Evolutionary conservation across 345 rosid genomes (phyloP).

Genomic region (Eucalyptus curtisii): DNA sequence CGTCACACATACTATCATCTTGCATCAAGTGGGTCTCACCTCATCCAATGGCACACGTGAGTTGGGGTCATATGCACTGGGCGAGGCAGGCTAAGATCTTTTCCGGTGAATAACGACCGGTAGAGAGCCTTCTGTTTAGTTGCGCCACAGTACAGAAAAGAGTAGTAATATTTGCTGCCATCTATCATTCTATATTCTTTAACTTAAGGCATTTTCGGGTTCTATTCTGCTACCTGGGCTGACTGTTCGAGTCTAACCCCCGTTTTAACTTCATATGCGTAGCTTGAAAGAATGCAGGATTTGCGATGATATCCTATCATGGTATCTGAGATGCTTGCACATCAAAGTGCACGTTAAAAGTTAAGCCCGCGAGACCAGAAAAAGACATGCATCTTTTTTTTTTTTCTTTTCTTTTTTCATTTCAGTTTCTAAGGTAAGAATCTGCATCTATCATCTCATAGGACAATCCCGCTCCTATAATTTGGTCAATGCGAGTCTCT

Average conservation of each 20-base stretch:
- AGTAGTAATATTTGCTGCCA: not conserved
- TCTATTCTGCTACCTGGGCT: not conserved
- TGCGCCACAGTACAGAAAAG: not conserved
- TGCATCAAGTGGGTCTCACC: not conserved
- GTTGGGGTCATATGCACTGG: not conserved
- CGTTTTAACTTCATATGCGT: slow-evolving; percentile 44
- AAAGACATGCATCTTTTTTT: slow-evolving; percentile 54
- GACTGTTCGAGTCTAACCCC: not conserved
- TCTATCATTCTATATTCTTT: not conserved
- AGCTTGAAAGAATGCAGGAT: slow-evolving; percentile 88
- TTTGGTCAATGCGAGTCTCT: not conserved
- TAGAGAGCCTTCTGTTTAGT: not conserved
- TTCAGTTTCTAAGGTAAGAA: slow-evolving; percentile 80
- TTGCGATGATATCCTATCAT: slow-evolving; percentile 88
- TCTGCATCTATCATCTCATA: not conserved
- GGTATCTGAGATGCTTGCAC: slow-evolving; percentile 83
- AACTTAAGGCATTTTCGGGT: not conserved
- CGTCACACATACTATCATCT: not conserved
- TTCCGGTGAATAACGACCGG: not conserved
- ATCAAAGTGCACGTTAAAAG: slow-evolving; percentile 78
- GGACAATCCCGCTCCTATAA: not conserved
- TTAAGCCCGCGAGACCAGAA: slow-evolving; percentile 79
- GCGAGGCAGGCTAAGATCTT: not conserved
- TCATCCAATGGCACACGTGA: not conserved
- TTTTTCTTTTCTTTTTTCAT: no score